These are phyloP conservation scores for Termitomyces sp. DNA, from an alignment of 768 basidiomycete genomes.

Conservation along the genomic window DNA sequence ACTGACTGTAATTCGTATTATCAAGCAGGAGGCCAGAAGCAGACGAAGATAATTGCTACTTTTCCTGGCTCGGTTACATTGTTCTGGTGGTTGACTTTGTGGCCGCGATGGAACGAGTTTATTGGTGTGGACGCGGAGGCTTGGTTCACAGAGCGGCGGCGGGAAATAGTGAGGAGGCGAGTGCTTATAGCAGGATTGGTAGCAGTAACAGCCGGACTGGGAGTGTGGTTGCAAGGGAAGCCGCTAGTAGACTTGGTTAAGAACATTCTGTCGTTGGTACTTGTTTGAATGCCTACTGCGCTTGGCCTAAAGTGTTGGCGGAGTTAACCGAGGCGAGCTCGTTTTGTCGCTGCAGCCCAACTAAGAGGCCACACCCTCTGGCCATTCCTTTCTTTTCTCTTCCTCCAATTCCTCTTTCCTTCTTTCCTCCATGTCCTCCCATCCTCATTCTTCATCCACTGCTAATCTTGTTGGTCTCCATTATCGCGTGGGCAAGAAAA, in stretches of 20 bases:
- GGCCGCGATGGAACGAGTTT: conserved; percentile 39
- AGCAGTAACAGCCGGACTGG: conserved; percentile 15
- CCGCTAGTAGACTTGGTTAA: conserved; percentile 2
- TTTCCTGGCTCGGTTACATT: conserved; percentile 50
- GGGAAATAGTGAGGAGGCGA: conserved; percentile 17
- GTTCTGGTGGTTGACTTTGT: conserved; percentile 48
- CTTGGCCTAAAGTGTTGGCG: conserved; percentile 10
- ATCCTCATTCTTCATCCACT: conserved; percentile 54
- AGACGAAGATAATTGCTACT: conserved; percentile 39
- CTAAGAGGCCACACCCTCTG: conserved; percentile 24
- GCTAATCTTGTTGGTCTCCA: conserved; percentile 91
- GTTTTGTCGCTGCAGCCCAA: conserved; percentile 17
- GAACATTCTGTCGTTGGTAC: conserved; percentile 9
- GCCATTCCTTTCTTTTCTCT: conserved; percentile 24
- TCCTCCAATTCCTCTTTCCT: conserved; percentile 17
- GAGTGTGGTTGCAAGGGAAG: conserved; percentile 7
- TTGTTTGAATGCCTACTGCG: conserved; percentile 10
- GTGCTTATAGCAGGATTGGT: conserved; percentile 19
- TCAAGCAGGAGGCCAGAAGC: conserved; percentile 27
- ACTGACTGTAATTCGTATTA: conserved; percentile 53
- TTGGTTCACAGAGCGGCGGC: conserved; percentile 28
- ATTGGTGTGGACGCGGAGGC: conserved; percentile 33
- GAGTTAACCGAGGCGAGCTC: conserved; percentile 17
- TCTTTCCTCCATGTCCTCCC: conserved; percentile 45
- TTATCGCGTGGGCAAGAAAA: conserved; percentile 98